A percentile compares a stretch with the other conserved stretches of the same genome.
These are phyloP conservation scores for Pythium coloratum DNA, from an alignment of 352 stramenopile genomes.

Conservation along the genomic window DNA sequence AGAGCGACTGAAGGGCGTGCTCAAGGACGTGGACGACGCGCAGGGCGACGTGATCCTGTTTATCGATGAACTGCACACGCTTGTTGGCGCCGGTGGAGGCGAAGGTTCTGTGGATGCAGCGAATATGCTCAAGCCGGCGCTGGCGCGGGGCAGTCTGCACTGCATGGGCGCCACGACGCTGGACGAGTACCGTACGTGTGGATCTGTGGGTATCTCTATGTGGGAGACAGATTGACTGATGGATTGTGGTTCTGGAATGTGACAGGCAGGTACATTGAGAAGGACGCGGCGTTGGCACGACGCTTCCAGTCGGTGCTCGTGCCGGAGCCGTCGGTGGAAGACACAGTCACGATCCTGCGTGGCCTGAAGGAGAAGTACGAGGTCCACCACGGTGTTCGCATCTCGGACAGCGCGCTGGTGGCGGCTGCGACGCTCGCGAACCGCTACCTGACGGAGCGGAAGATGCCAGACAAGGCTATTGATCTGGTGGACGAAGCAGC, in stretches of 20 bases:
- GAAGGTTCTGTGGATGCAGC: conserved; percentile 96
- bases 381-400: conserved; percentile 95
- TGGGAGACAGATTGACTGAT: conserved; percentile 68
- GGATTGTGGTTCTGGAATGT: conserved; percentile 68
- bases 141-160: conserved; percentile 94
- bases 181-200: conserved; percentile 91
- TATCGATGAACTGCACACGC: conserved; percentile 98
- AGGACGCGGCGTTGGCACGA: conserved; percentile 97
- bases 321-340: conserved; percentile 92
- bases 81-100: conserved; percentile 93
- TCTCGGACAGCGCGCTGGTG: conserved; percentile 93
- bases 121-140: conserved; percentile 98
- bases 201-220: conserved; percentile 22
- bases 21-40: conserved; percentile 93
- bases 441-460: conserved; percentile 92
- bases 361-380: conserved; percentile 97
- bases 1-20: conserved; percentile 94
- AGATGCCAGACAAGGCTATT: conserved; percentile 94
- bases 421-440: conserved; percentile 93
- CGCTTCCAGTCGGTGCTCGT: conserved; percentile 98
- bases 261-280: conserved; percentile 95
- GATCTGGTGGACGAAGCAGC: conserved; percentile 95
- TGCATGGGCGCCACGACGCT: conserved; percentile 98
- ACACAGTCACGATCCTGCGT: conserved; percentile 96
- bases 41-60: conserved; percentile 98